These are phyloP conservation scores for Candida awuae DNA, from an alignment of 805 yeast species.

Conservation along the genomic window DNA sequence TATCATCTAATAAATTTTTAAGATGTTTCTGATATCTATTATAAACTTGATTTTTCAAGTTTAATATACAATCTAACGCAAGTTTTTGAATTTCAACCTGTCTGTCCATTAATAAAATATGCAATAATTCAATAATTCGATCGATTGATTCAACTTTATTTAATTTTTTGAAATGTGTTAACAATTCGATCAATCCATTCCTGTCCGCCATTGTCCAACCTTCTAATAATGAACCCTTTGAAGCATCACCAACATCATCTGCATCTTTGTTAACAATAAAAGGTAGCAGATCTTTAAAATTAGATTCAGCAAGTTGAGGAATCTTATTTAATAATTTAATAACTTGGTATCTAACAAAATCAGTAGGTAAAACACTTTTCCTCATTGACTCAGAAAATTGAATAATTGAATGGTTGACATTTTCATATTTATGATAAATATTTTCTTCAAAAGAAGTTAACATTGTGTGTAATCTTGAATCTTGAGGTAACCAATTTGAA, in stretches of 20 bases:
- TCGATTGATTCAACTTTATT: slow-evolving; percentile 44
- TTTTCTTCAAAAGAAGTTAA: slow-evolving; percentile 24
- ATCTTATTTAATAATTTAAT: slow-evolving; percentile 48
- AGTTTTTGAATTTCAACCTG: slow-evolving; percentile 56
- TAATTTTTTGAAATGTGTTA: slow-evolving; percentile 58
- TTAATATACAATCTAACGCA: slow-evolving; percentile 62
- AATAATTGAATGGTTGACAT: slow-evolving; percentile 31
- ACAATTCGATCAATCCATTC: slow-evolving; percentile 49
- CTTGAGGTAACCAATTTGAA: slow-evolving; percentile 36
- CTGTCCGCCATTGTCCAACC: slow-evolving; percentile 38
- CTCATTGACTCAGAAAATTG: slow-evolving; percentile 30
- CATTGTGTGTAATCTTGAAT: slow-evolving; percentile 37
- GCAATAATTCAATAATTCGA: slow-evolving; percentile 44
- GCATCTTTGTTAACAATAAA: slow-evolving; percentile 37
- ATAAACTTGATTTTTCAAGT: slow-evolving; percentile 50
- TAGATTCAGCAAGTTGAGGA: slow-evolving; percentile 64
- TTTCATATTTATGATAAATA: slow-evolving; percentile 29
- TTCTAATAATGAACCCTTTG: slow-evolving; percentile 17
- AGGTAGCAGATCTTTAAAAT: slow-evolving; percentile 50
- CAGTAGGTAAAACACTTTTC: slow-evolving; percentile 33
- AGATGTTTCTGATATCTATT: slow-evolving; percentile 68
- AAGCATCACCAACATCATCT: slow-evolving; percentile 28
- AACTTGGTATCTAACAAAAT: slow-evolving; percentile 45
- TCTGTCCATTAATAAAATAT: slow-evolving; percentile 54
- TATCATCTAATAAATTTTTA: slow-evolving; percentile 69